Evolutionary conservation across 78 protist species (phyloP).

Genomic region (Dictyostelium capitatum): DNA sequence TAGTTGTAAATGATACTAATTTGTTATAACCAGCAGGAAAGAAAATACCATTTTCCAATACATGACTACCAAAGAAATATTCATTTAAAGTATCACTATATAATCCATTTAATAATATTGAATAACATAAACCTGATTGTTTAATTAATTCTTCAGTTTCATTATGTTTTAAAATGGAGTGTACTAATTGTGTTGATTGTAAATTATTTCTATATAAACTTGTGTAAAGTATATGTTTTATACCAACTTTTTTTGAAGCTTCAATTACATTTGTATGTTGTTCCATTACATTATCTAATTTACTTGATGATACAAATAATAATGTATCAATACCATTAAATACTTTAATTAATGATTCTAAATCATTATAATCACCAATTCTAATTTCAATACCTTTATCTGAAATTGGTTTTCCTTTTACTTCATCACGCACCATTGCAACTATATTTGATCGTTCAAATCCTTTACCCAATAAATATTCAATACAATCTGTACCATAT

Average conservation of each 20-base stretch:
- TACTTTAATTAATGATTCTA: not conserved
- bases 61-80: slow-evolving; percentile 7
- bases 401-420: not conserved
- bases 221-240: slow-evolving; percentile 22
- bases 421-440: slow-evolving; percentile 32
- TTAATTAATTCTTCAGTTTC: slow-evolving; percentile 1
- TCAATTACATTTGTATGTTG: slow-evolving; percentile 27
- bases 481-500: slow-evolving; percentile 19
- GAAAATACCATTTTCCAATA: slow-evolving; percentile 7
- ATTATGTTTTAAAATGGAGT: too few relatives aligned
- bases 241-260: not conserved
- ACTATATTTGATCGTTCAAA: not conserved
- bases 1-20: not conserved
- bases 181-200: too few relatives aligned
- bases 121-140: not conserved
- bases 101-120: slow-evolving; percentile 13
- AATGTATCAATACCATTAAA: slow-evolving; percentile 17
- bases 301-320: slow-evolving; percentile 32
- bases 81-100: slow-evolving; percentile 16
- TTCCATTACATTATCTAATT: not conserved
- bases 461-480: not conserved
- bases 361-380: slow-evolving; percentile 37
- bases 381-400: not conserved
- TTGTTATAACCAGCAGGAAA: slow-evolving; percentile 20
- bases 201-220: slow-evolving; percentile 42